A percentile compares a stretch with the other conserved stretches of the same genome.
These are phyloP conservation scores for Cladobotryum mycophilum DNA, from an alignment of 2,329 filamentous ascomycete species.

Conservation along the genomic window DNA sequence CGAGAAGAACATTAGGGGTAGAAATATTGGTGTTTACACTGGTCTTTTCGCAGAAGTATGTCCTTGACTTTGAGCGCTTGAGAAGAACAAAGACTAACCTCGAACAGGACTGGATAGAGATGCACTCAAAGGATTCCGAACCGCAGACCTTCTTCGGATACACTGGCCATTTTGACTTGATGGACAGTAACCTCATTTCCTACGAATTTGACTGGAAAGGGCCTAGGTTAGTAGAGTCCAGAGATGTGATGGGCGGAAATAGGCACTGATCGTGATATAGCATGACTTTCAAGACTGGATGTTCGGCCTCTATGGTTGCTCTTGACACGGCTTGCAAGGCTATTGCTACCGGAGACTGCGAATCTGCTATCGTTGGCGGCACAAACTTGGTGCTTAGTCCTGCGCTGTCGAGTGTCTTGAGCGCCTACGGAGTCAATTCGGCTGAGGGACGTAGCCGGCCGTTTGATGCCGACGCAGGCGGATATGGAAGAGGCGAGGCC, in stretches of 20 bases:
- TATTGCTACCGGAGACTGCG: neutral
- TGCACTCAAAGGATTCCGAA: neutral
- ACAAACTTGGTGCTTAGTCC: neutral
- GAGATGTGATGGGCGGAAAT: too few species aligned
- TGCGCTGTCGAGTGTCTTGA: neutral
- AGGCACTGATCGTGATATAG: neutral
- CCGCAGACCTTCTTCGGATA: neutral
- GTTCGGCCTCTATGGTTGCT: neutral
- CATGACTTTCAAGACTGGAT: neutral
- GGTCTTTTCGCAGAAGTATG: neutral
- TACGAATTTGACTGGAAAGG: neutral
- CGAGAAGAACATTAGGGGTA: constrained; percentile 21
- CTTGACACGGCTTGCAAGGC: neutral
- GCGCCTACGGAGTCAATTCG: constrained; percentile 21
- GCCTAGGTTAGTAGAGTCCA: neutral
- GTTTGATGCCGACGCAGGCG: constrained; percentile 33
- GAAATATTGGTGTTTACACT: neutral
- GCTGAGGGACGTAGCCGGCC: constrained; percentile 23
- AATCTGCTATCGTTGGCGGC: neutral
- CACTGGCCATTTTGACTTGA: neutral
- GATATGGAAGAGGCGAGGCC: constrained; percentile 42
- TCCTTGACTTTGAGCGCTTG: neutral
- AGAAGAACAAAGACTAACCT: too few species aligned
- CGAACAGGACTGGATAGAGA: neutral
- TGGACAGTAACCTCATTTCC: neutral